phyloP scores from a whole-genome alignment of 768 basidiomycete species.

The Boletus eberwhitei region DNA sequence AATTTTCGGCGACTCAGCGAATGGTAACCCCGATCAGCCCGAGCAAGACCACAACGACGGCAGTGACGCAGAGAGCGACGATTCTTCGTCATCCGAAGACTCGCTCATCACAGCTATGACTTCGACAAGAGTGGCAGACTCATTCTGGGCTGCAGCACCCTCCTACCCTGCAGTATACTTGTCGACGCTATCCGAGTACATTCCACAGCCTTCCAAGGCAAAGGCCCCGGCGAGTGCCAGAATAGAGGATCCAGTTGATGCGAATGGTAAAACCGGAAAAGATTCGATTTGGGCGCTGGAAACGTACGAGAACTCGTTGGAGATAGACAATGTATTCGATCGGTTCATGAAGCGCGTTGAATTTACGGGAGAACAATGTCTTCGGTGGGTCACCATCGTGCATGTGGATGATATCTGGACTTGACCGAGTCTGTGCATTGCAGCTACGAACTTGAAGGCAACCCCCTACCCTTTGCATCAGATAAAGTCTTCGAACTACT shows the following conservation, averaged over 20 bases:
- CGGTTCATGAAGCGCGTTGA: conserved; percentile 72
- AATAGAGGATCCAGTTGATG: conserved; percentile 42
- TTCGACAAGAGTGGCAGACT: conserved; percentile 50
- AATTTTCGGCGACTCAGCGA: conserved; percentile 49
- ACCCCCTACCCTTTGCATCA: conserved; percentile 81
- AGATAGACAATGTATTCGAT: conserved; percentile 84
- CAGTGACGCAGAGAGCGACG: conserved; percentile 37
- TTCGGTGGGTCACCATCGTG: conserved; percentile 52
- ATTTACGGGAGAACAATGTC: conserved; percentile 76
- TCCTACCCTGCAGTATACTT: conserved; percentile 68
- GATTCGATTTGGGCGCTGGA: conserved; percentile 64
- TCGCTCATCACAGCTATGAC: conserved; percentile 59
- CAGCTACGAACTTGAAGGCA: conserved; percentile 87
- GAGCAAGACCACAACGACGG: conserved; percentile 20
- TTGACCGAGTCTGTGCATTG: neutral
- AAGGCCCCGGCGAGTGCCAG: conserved; percentile 39
- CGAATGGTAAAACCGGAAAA: conserved; percentile 41
- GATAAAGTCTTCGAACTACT: conserved; percentile 68
- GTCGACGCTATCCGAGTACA: conserved; percentile 70
- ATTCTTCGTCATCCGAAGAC: conserved; percentile 39
- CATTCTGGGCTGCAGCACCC: conserved; percentile 66
- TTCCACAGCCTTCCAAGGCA: conserved; percentile 53
- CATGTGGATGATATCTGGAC: neutral
- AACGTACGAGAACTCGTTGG: conserved; percentile 74
- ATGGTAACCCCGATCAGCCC: conserved; percentile 14